Evolutionary conservation across 257 asterid genomes (phyloP).

Genomic region (Haberlea rhodopensis): DNA sequence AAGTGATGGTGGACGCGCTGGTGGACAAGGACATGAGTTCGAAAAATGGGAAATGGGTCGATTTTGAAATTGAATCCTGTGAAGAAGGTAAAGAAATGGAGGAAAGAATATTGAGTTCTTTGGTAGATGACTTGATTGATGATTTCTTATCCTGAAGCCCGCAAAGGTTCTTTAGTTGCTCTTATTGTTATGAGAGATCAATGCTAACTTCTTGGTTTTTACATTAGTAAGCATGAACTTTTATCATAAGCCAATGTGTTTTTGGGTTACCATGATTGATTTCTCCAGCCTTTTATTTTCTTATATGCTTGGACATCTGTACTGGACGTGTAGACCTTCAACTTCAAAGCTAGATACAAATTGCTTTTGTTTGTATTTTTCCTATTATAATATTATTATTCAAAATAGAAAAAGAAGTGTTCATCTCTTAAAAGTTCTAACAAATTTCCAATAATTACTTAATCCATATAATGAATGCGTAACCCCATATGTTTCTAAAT

Average conservation of each 20-base stretch:
- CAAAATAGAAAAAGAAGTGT: too few relatives aligned
- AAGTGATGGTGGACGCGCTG: constrained; percentile 82
- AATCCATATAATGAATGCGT: too few relatives aligned
- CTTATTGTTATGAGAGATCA: not conserved
- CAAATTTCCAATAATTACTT: too few relatives aligned
- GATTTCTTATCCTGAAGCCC: constrained; percentile 45
- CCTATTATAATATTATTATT: too few relatives aligned
- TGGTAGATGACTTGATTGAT: constrained; percentile 72
- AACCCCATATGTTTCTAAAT: too few relatives aligned
- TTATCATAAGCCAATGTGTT: not conserved
- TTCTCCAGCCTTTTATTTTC: too few relatives aligned
- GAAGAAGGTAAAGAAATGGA: constrained; percentile 89
- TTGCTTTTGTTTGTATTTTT: too few relatives aligned
- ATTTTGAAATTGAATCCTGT: constrained; percentile 62
- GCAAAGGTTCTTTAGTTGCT: not conserved
- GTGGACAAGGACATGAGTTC: constrained; percentile 93
- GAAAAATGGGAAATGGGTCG: constrained; percentile 79
- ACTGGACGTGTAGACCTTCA: too few relatives aligned
- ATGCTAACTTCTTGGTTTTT: not conserved
- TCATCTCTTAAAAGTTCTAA: too few relatives aligned
- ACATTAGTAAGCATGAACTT: not conserved
- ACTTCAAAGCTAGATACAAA: too few relatives aligned
- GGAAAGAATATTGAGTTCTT: constrained; percentile 52
- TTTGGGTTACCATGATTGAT: too few relatives aligned
- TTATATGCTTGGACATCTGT: too few relatives aligned